These are phyloP conservation scores for Pseudogymnoascus sp. DNA, from an alignment of 2,329 filamentous ascomycete species.

Conservation along the genomic window DNA sequence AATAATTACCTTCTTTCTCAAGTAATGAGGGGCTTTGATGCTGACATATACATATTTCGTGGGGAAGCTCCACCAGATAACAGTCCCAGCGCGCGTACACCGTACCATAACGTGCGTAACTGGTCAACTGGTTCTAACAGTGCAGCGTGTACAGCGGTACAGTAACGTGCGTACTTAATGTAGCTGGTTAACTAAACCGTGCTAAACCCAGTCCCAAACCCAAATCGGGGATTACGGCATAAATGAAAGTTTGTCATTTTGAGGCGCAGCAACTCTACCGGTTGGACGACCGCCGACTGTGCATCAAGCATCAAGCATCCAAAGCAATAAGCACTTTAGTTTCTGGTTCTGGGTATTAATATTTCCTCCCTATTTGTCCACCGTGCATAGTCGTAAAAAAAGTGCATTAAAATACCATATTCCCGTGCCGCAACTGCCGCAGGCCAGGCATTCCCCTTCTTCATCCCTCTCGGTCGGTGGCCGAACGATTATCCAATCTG, in stretches of 20 bases:
- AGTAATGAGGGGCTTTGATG: not conserved
- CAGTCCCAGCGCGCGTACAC: not conserved
- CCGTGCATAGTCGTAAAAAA: not conserved
- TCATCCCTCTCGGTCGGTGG: not conserved
- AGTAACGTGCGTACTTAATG: too few species aligned
- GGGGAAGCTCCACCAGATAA: not conserved
- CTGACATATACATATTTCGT: conserved; percentile 7
- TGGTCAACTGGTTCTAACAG: too few species aligned
- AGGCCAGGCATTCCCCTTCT: too few species aligned
- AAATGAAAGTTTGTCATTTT: not conserved
- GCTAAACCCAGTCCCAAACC: not conserved
- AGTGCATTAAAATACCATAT: not conserved
- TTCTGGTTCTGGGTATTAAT: not conserved
- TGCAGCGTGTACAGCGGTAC: too few species aligned
- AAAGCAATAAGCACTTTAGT: not conserved
- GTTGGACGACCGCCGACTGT: not conserved
- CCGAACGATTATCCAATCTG: not conserved
- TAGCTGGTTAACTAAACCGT: not conserved
- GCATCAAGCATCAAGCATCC: not conserved
- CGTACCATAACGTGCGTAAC: too few species aligned
- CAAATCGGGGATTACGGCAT: not conserved
- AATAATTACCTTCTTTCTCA: not conserved
- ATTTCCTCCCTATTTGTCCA: not conserved
- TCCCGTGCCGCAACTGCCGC: not conserved
- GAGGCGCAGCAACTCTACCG: not conserved